Conservation (phyloP, 2,329 filamentous ascomycete genomes). For the Trichothecium roseum region DNA sequence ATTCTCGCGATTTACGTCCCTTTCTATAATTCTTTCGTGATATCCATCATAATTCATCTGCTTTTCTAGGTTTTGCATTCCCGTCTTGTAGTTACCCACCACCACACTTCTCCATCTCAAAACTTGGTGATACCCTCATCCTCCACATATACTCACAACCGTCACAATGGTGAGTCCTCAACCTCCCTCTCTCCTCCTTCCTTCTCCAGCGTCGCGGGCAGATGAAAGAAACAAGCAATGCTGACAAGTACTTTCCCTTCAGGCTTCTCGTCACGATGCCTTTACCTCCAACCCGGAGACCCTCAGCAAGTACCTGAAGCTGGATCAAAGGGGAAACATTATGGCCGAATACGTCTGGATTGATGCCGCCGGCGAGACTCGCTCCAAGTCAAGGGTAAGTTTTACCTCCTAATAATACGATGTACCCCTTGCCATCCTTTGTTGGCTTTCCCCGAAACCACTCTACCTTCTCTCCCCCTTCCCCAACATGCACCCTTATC, state of each 20-base stretch:
- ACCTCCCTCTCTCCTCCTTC: slow-evolving; percentile 1
- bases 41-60: slow-evolving; percentile 2
- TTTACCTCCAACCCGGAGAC: slow-evolving; percentile 3
- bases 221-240: not conserved
- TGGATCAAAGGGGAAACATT: slow-evolving; percentile 79
- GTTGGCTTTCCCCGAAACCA: no score
- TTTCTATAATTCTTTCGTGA: no score
- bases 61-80: slow-evolving; percentile 1
- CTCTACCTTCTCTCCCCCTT: no score
- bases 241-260: not conserved
- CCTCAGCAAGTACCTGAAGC: slow-evolving; percentile 80
- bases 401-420: slow-evolving; percentile 1
- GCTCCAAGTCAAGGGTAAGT: slow-evolving; percentile 94
- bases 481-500: no score
- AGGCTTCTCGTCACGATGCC: slow-evolving; percentile 1
- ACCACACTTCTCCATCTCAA: not conserved
- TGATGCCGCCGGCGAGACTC: slow-evolving; percentile 69
- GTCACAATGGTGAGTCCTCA: slow-evolving; percentile 6
- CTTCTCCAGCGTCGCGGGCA: not conserved
- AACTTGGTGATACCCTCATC: no score
- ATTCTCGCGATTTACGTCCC: no score
- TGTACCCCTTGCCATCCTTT: no score
- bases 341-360: slow-evolving; percentile 99
- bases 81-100: not conserved
- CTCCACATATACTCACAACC: slow-evolving; percentile 5